Conservation (phyloP, 2,329 filamentous ascomycete genomes). For the Lecanicillium sp. region DNA sequence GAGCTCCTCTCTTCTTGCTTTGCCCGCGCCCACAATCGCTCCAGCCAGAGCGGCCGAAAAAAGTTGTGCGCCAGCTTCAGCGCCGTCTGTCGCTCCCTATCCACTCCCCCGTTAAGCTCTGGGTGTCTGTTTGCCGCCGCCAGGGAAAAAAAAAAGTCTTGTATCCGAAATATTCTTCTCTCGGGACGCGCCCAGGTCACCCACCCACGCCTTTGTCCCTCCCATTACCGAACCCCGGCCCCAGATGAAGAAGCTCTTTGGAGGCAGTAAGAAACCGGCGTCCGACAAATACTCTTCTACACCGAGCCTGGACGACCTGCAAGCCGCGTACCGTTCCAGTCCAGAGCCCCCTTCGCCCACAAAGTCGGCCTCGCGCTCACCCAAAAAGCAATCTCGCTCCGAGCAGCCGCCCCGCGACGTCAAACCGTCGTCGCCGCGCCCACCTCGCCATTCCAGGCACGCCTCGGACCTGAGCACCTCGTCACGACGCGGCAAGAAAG, state of each 20-base stretch:
- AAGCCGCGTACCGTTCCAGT: constrained; percentile 30
- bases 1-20: not conserved
- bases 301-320: constrained; percentile 33
- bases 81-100: not conserved
- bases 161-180: constrained; percentile 12
- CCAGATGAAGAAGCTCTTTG: constrained; percentile 49
- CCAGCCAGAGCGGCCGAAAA: not conserved
- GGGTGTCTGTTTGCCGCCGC: not conserved
- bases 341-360: constrained; percentile 32
- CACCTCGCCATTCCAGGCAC: constrained; percentile 42
- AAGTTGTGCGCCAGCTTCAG: constrained; percentile 11
- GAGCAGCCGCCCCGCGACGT: constrained; percentile 23
- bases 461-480: constrained; percentile 42
- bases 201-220: constrained; percentile 11
- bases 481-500: constrained; percentile 48
- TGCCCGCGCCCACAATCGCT: too few relatives aligned
- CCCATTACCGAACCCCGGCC: constrained; percentile 19
- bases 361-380: constrained; percentile 30
- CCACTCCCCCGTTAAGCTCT: not conserved
- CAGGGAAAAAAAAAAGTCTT: constrained; percentile 11
- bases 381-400: constrained; percentile 31
- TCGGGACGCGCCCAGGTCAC: constrained; percentile 13
- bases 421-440: constrained; percentile 31
- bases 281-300: constrained; percentile 31
- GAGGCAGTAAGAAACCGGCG: constrained; percentile 36